Base-by-base conservation (phyloP, 148 eudicot species). In the Diospyros kaki region DNA sequence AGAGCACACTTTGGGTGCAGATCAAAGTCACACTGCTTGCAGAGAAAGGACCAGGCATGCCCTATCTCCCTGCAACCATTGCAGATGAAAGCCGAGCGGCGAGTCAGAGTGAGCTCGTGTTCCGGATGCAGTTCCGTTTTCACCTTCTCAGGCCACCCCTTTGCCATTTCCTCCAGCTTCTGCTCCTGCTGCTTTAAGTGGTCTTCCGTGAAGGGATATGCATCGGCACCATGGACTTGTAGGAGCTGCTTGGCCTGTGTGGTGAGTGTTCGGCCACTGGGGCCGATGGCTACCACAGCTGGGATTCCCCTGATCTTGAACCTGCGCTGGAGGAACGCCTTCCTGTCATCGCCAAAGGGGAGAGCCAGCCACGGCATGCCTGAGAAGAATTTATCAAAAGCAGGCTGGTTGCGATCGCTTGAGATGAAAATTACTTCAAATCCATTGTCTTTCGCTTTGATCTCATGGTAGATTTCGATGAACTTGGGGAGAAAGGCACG, bases 321-420 rank as follows among this genome's bases (percentile, higher is more conserved):
- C 66, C 44, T 74, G 1, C 70, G 86, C 10, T 80, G 73, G 71
- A 87, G 74, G 75, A 50, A 55, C 14, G 79, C 50, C 77, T 84
- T 84, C 75, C 90, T 80, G 55, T 76, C 78, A 39, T 87, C 90
- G 0, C 90, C 90, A 72, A 82, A 84, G 43, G 90, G 90, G 66
- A 87, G 81, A 71, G 90, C 85, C n/a, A 87, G 71, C 90, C 90
- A 87, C 9, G 90, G 87, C 90, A 87, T 87, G 60, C 79, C 74
- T 2, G 84, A 55, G 67, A 82, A 84, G 80, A 80, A 87, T 14
- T 82, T 81, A 40, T 81, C 74, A 11, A 87, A 87, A 42, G 87
- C 78, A 28, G 75, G 38, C 64, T 82, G 84, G 18, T 84, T 87
- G 1, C 79, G 77, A 69, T 87, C 90, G 66, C 90, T 87, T 5